Evolutionary conservation across 176 grass and related monocot species (phyloP).

Genomic region (Elymus sibiricus): DNA sequence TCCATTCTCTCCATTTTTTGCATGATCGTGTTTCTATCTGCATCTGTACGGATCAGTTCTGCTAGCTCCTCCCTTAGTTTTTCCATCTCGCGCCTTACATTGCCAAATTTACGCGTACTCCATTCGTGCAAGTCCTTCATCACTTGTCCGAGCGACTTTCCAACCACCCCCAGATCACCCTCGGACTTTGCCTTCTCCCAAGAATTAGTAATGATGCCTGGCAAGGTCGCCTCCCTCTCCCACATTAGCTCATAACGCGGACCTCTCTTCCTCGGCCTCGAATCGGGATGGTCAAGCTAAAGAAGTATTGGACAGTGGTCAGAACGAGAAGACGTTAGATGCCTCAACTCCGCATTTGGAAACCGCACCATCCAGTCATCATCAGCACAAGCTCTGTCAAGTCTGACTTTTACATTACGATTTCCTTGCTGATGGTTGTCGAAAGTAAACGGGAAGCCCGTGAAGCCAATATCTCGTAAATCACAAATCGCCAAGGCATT

Average conservation of each 20-base stretch:
- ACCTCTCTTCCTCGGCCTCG: background rate
- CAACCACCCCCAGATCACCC: background rate
- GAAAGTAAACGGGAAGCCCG: background rate
- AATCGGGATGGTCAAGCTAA: fast-evolving
- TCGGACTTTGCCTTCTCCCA: background rate
- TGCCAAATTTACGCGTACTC: background rate
- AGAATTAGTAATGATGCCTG: background rate
- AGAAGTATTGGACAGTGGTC: background rate
- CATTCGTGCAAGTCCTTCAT: background rate
- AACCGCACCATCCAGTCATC: background rate
- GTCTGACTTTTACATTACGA: background rate
- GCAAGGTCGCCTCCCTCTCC: background rate
- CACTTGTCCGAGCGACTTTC: background rate
- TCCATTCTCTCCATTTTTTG: background rate
- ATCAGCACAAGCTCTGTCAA: background rate
- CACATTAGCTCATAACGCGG: background rate
- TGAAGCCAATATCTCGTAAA: background rate
- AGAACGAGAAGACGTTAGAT: background rate
- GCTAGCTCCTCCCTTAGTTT: background rate
- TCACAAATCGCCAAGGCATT: background rate
- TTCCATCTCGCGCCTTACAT: background rate
- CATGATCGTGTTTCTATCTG: background rate
- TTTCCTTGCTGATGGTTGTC: background rate
- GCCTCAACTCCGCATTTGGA: background rate
- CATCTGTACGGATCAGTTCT: background rate